phyloP scores from a whole-genome alignment of 225 moss, liverwort and hornwort species.

The Straminergon stramineum region DNA sequence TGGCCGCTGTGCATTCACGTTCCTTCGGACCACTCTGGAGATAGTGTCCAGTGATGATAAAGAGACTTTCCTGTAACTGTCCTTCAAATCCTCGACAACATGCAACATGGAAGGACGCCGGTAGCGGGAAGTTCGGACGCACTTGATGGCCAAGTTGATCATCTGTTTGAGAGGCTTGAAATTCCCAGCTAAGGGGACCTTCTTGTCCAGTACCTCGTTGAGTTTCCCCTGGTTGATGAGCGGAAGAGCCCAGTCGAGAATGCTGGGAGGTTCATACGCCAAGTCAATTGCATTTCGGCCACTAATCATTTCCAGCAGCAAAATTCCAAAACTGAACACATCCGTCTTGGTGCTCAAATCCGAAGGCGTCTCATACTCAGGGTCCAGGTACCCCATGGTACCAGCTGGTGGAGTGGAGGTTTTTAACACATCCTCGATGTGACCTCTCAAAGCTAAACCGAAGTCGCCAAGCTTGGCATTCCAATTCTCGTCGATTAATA shows the following conservation, averaged over 20 bases:
- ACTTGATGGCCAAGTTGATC: conserved; percentile 44
- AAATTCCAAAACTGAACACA: conserved; percentile 60
- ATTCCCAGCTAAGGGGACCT: conserved; percentile 18
- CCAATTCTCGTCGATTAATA: conserved; percentile 50
- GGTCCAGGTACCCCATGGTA: conserved; percentile 60
- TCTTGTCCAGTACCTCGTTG: conserved; percentile 30
- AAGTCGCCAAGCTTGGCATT: conserved; percentile 69
- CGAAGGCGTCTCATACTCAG: conserved; percentile 50
- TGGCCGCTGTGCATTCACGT: conserved; percentile 26
- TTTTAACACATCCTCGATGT: conserved; percentile 47
- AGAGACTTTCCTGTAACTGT: conserved; percentile 21
- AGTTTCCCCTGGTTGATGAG: conserved; percentile 44
- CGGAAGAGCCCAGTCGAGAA: conserved; percentile 58
- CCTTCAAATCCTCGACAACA: conserved; percentile 43
- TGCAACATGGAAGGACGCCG: conserved; percentile 47
- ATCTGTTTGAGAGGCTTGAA: conserved; percentile 42
- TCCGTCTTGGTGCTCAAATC: conserved; percentile 59
- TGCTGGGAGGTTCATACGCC: conserved; percentile 47
- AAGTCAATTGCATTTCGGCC: conserved; percentile 55
- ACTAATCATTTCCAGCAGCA: conserved; percentile 50
- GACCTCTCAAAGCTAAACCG: conserved; percentile 46
- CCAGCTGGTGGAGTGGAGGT: conserved; percentile 50
- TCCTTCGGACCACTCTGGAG: conserved; percentile 19
- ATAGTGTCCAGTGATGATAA: conserved; percentile 28
- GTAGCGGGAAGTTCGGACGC: conserved; percentile 32